Base-by-base conservation (phyloP, 768 basidiomycete genomes). In the Boletus barrowsii region DNA sequence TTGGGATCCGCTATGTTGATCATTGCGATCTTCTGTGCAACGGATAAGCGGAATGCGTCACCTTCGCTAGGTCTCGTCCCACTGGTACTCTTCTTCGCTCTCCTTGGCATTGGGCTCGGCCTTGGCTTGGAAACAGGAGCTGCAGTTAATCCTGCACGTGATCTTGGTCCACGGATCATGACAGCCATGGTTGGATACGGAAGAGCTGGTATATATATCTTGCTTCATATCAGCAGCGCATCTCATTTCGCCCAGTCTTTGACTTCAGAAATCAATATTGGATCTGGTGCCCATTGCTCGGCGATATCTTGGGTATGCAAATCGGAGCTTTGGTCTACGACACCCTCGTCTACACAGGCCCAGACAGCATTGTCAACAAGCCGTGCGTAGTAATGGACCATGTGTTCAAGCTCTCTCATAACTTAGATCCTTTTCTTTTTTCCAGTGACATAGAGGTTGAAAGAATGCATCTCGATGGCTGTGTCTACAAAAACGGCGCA, bases 121-220 rank as follows among this genome's bases (percentile, higher is more conserved):
- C 73, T 88, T 35, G 87, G 86, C 11, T 80, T 83, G 77, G 73
- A 88, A 60, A 88, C 87, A 5, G 83, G 79, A 43, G 84, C 76
- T 57, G 82, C 86, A 5, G 70, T 87, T 48, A 88, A 88, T 59
- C 87, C 87, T 39, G 84, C 87, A 32, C 83, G 87, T 62, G 87
- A 88, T 69, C 71, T 88, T 29, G 87, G 87, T 6, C 87, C 87
- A 2, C 77, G 87, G 10, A 60, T 88, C 33, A 66, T 87, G 63
- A 87, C 84, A 1, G 78, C 86, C 6, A 86, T 88, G 82, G 85
- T 78, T 8, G 87, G 87, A n/a, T 89, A 87, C 59, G 86, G 86
- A 20, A 69, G 10, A 42, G 67, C 55, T 36, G 68, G 62, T 73
- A 76, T 39, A 82, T 77, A 17, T 80, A 73, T 47, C 24, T 10